Evolutionary conservation across 2,329 filamentous ascomycete genomes (phyloP).

Genomic region (Fusarium siculi): DNA sequence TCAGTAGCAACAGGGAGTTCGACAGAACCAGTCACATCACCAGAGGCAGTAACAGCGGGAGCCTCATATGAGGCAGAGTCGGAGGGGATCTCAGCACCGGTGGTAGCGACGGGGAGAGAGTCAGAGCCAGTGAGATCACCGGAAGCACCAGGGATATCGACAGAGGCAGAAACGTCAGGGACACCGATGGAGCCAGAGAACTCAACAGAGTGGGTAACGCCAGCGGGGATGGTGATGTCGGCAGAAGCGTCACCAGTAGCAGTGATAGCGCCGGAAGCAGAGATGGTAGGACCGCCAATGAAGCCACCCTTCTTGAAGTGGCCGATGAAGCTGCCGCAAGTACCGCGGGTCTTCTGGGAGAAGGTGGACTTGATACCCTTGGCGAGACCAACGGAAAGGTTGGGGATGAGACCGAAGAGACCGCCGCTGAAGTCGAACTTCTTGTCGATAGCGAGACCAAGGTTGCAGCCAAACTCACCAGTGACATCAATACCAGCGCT

Average conservation of each 20-base stretch:
- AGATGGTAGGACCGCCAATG: constrained; percentile 19
- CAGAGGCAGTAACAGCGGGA: background rate
- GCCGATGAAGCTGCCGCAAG: constrained; percentile 28
- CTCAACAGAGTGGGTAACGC: constrained; percentile 9
- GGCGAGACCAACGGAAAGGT: constrained; percentile 52
- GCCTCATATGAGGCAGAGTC: background rate
- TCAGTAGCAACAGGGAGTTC: background rate
- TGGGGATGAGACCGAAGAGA: constrained; percentile 53
- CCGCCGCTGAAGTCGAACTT: constrained; percentile 40
- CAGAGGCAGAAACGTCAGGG: constrained; percentile 1
- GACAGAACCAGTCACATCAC: background rate
- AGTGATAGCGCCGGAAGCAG: constrained; percentile 25
- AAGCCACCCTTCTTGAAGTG: constrained; percentile 24
- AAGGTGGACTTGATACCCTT: constrained; percentile 24
- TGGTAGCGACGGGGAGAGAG: background rate
- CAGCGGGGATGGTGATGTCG: constrained; percentile 15
- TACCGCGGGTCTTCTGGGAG: constrained; percentile 31
- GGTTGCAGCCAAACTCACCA: constrained; percentile 33
- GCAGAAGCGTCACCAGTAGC: constrained; percentile 12
- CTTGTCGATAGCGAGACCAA: constrained; percentile 37
- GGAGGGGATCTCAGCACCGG: background rate
- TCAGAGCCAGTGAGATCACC: constrained; percentile 4
- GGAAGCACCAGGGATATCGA: constrained; percentile 1
- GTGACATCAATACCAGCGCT: constrained; percentile 49
- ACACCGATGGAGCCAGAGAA: constrained; percentile 9